Evolutionary conservation across 768 basidiomycete species (phyloP), one percentile per base, ranked within the genome.

Genomic region (Calocybe cyanea): DNA sequence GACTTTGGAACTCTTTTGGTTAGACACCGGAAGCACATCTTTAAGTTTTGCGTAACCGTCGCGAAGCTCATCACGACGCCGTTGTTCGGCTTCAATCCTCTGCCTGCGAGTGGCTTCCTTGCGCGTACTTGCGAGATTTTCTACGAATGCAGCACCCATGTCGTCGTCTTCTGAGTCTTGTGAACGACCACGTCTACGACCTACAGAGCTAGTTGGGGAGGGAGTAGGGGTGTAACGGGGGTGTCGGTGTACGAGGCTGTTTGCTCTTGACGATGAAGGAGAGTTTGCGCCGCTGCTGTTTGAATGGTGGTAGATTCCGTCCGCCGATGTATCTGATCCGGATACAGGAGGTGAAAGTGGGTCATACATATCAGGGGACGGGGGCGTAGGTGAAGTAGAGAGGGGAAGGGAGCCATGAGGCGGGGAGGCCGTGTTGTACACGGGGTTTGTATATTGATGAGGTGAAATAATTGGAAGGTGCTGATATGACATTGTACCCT

Each of bases 1-100:
- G 14, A 92, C 87, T 62, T 94, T 94, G 70, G 87, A 91, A 63
- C 85, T 84, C 70, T 92, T 90, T 73, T 92, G 89, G 65, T 90
- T 92, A 10, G 86, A 87, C 43, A 85, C 76, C 2, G 92, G 92
- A 6, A 94, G 72, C 19, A 87, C 86, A 51, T 92, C 89, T 67
- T 90, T 91, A 64, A 94, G 71, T 59, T 85, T 83, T 28, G 85
- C 84, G 66, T 93, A 94, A 20, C 89, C 91, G 58, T 94, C 91
- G 50, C 92, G 77, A 50, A 93, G 75, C 66, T 93, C 92, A 64
- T 92, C 90, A 53, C 92, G 76, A 47, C 92, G 75, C 36, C 90
- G 74, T 70, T 93, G 87, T 64, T 92, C 88, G n/a, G 88, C 89
- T 68, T 92, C 87, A 46, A 92, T 91, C 43, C 89, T 75, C 65